phyloP scores from a whole-genome alignment of 2,329 filamentous ascomycete genomes.

The Decorospora gaudefroyi region DNA sequence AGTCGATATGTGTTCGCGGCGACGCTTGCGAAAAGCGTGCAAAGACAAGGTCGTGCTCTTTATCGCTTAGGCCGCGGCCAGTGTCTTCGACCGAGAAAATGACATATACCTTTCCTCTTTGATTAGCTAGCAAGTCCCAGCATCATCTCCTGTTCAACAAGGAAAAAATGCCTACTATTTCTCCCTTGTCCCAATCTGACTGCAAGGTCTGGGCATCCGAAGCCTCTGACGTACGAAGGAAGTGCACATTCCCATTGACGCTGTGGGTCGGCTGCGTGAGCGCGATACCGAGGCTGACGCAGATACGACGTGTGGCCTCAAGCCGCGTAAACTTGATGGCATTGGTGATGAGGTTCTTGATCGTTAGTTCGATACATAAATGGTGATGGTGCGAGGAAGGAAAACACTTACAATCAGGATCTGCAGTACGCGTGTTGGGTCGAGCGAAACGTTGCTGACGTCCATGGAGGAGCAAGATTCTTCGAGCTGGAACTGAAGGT shows the following conservation, averaged over 20 bases:
- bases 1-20: slow-evolving; percentile 45
- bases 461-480: slow-evolving; percentile 42
- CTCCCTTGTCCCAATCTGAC: slow-evolving; percentile 44
- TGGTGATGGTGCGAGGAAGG: too few relatives aligned
- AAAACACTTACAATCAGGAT: slow-evolving; percentile 31
- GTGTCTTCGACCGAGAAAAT: slow-evolving; percentile 48
- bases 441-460: slow-evolving; percentile 48
- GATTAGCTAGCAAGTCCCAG: not conserved
- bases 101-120: slow-evolving; percentile 45
- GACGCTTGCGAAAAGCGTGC: slow-evolving; percentile 41
- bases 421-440: slow-evolving; percentile 51
- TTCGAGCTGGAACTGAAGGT: slow-evolving; percentile 40
- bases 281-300: slow-evolving; percentile 43
- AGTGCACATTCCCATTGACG: slow-evolving; percentile 30
- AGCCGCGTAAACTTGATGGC: slow-evolving; percentile 53
- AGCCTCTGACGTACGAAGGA: slow-evolving; percentile 15
- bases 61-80: slow-evolving; percentile 46
- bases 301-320: slow-evolving; percentile 43
- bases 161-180: slow-evolving; percentile 12
- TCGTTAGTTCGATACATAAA: slow-evolving; percentile 1
- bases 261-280: slow-evolving; percentile 39
- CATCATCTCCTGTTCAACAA: not conserved
- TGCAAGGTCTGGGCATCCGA: slow-evolving; percentile 23
- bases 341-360: slow-evolving; percentile 50
- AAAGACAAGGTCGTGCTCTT: slow-evolving; percentile 46